Percentiles rank a stretch among this genome's conserved stretches.
Conservation (phyloP, 176 grass and related monocot genomes). For the Bromus sterilis region DNA sequence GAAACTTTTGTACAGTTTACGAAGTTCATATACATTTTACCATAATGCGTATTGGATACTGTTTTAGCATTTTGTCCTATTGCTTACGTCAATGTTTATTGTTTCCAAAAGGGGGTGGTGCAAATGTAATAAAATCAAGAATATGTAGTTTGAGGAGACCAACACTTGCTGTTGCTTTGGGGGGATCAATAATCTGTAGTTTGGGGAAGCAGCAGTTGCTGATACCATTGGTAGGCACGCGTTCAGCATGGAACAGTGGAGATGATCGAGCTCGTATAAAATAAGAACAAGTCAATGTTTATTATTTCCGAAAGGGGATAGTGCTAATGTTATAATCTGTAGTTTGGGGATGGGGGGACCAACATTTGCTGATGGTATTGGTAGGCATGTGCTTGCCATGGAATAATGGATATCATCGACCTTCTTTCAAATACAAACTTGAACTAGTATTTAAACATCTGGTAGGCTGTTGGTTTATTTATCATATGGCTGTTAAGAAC, state of each 20-base stretch:
- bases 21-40: neutral
- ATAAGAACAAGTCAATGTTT: neutral
- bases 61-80: neutral
- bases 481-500: constrained; percentile 1
- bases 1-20: neutral
- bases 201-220: neutral
- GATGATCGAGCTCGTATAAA: neutral
- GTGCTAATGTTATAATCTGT: neutral
- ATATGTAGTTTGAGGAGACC: neutral
- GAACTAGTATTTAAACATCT: neutral
- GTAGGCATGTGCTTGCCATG: neutral
- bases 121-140: neutral
- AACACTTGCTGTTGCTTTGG: neutral
- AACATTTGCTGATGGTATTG: neutral
- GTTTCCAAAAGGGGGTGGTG: neutral
- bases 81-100: constrained; percentile 7
- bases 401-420: neutral
- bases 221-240: neutral
- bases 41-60: neutral
- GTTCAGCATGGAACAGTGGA: neutral
- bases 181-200: neutral
- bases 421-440: neutral
- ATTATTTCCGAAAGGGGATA: neutral
- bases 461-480: neutral
- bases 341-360: neutral